Evolutionary conservation across 1,284 basidiomycete genomes (phyloP), one percentile per base, ranked within the genome.

Genomic region (Quambalaria eucalypti): DNA sequence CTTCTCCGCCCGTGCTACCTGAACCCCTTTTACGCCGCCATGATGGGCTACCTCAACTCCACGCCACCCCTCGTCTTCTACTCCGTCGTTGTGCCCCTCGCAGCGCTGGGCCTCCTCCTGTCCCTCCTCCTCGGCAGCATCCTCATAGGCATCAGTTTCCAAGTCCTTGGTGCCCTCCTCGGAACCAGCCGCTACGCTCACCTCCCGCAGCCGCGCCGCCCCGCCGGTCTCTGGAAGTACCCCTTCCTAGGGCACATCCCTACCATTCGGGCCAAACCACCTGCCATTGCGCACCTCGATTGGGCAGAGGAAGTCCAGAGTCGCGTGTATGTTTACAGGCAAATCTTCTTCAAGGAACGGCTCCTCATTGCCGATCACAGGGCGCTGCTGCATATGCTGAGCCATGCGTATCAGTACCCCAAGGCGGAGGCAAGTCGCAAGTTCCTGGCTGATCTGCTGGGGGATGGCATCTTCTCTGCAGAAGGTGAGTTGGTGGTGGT

Each of bases 341-440:
- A 63, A 33, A 54, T 70, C 28, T 69, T 74, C 48, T 64, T 64
- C 52, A 52, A 59, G n/a, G 68, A 62, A 1, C 64, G 71, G 5
- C 33, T 75, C 9, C 53, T 70, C 21, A 55, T 75, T 7, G 60
- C 61, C 16, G 71, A 75, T 48, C 50, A 66, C 5, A 62, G 62
- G 36, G 70, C 68, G 2, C 64, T 73, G 57, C 33, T 66, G 25
- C 61, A 69, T 40, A 55, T 75, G 7, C 60, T 72, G 16, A 52
- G 54, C 28, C 52, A 51, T 19, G 28, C 30, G 19, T 74, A 75
- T 55, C 52, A 57, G 5, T 75, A 61, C 51, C 70, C 72, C 33
- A 75, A 75, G 48, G 64, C 68, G 0, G 33, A 55, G 57, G 88
- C 96, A 74, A 67, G 65, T 58, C 59, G 72, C 46, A 9, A 33